A percentile compares a stretch with the other conserved stretches of the same genome.
Evolutionary conservation across 768 basidiomycete genomes (phyloP).

Genomic region (Brasilioporus rufonigricans): DNA sequence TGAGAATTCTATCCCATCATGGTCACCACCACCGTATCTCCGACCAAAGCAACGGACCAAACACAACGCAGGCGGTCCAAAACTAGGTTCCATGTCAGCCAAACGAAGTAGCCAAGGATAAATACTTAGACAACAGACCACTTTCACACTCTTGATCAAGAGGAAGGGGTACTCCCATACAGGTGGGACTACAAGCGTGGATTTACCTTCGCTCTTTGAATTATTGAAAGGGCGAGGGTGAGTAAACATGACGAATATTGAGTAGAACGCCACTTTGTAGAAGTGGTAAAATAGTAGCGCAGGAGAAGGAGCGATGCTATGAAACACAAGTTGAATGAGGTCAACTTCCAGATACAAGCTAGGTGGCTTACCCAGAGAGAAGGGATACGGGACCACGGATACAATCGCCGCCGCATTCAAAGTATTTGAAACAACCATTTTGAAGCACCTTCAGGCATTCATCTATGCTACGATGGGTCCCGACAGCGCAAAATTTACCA

Average conservation of each 20-base stretch:
- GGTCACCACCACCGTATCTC: slow-evolving; percentile 74
- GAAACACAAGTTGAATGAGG: neutral
- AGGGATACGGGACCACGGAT: slow-evolving; percentile 86
- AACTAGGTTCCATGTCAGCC: slow-evolving; percentile 48
- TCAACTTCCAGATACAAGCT: neutral
- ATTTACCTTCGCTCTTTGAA: slow-evolving; percentile 32
- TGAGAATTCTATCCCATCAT: neutral
- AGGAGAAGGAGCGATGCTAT: slow-evolving; percentile 79
- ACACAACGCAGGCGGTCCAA: slow-evolving; percentile 88
- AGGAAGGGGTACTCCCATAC: slow-evolving; percentile 69
- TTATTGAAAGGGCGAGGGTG: slow-evolving; percentile 38
- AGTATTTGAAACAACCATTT: slow-evolving; percentile 95
- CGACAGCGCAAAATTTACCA: neutral
- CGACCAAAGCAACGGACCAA: slow-evolving; percentile 84
- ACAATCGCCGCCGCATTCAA: slow-evolving; percentile 89
- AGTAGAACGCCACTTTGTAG: slow-evolving; percentile 93
- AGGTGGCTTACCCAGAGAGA: slow-evolving; percentile 71
- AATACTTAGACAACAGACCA: slow-evolving; percentile 56
- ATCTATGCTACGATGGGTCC: slow-evolving; percentile 39
- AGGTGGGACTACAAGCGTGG: slow-evolving; percentile 40
- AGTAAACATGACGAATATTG: slow-evolving; percentile 87
- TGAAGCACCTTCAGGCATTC: slow-evolving; percentile 61
- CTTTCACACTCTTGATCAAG: slow-evolving; percentile 55
- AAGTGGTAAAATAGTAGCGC: slow-evolving; percentile 84
- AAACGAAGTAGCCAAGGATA: neutral